Percentiles rank a stretch among this genome's conserved stretches.
These are phyloP conservation scores for Viola pubescens DNA, from an alignment of 441 rosid genomes.

Conservation along the genomic window DNA sequence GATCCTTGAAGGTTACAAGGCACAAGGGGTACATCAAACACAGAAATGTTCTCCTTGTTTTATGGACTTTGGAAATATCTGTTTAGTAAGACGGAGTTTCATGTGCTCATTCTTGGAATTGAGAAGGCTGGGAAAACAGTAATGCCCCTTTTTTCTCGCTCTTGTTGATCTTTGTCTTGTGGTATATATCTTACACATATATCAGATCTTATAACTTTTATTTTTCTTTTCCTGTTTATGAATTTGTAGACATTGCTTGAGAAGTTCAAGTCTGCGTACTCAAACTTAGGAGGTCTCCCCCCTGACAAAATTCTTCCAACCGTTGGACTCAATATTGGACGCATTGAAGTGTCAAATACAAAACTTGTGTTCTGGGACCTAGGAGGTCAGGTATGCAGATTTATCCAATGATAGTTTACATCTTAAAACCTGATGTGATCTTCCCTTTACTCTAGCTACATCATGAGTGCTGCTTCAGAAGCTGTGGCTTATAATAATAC, in stretches of 20 bases:
- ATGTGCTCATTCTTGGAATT: slow-evolving; percentile 92
- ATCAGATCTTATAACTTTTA: slow-evolving; percentile 4
- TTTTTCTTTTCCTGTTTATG: slow-evolving; percentile 6
- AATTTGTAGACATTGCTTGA: slow-evolving; percentile 69
- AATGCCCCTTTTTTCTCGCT: slow-evolving; percentile 18
- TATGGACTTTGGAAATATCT: slow-evolving; percentile 85
- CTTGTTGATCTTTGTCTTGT: background rate
- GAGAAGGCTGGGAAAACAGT: slow-evolving; percentile 97
- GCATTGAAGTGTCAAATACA: slow-evolving; percentile 66
- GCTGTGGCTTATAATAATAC: background rate
- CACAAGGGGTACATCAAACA: slow-evolving; percentile 13
- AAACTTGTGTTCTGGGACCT: slow-evolving; percentile 96
- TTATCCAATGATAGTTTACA: background rate
- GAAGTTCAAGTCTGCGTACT: slow-evolving; percentile 79
- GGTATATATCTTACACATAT: background rate
- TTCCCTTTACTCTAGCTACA: background rate
- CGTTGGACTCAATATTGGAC: slow-evolving; percentile 91
- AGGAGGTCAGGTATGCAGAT: slow-evolving; percentile 77
- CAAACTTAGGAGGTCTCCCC: slow-evolving; percentile 80
- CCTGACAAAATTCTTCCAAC: slow-evolving; percentile 96
- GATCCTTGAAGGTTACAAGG: slow-evolving; percentile 19
- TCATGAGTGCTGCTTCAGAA: background rate
- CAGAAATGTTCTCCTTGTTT: slow-evolving; percentile 90
- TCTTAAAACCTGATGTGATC: background rate
- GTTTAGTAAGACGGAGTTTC: slow-evolving; percentile 83